phyloP scores from a whole-genome alignment of 1,284 basidiomycete genomes.

The Microbotryum intermedium region DNA sequence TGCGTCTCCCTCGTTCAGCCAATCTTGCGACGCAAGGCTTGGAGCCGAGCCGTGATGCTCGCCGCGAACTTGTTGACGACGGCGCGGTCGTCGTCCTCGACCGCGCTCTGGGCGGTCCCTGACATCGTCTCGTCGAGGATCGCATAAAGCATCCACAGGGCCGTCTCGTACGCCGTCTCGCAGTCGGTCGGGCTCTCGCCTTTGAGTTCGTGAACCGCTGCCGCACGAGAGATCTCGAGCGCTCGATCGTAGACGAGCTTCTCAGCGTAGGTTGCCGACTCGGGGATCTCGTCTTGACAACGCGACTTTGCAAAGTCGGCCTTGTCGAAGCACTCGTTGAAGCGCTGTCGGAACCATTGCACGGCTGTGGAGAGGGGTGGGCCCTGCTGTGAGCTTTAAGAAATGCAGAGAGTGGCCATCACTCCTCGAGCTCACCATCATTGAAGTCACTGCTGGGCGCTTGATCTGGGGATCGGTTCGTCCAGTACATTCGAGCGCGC shows the following conservation, averaged over 20 bases:
- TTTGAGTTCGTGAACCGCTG: constrained; percentile 80
- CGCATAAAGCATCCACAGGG: constrained; percentile 82
- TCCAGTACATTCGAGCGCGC: constrained; percentile 43
- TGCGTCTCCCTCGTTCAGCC: neutral
- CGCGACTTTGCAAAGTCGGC: constrained; percentile 48
- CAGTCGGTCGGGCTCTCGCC: constrained; percentile 68
- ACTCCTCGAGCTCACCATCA: constrained; percentile 44
- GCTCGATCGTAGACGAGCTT: constrained; percentile 50
- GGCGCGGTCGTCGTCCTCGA: constrained; percentile 68
- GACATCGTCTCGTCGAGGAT: constrained; percentile 80
- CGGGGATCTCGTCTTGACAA: constrained; percentile 44
- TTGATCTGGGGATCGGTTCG: constrained; percentile 34
- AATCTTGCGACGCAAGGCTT: constrained; percentile 23
- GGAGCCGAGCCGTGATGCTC: constrained; percentile 20
- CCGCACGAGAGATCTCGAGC: constrained; percentile 63
- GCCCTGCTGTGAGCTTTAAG: neutral
- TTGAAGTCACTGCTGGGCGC: constrained; percentile 46
- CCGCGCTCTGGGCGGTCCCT: constrained; percentile 70
- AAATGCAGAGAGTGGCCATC: constrained; percentile 7
- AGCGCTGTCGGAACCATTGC: constrained; percentile 49
- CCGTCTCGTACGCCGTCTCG: constrained; percentile 88
- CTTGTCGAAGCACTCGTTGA: constrained; percentile 52
- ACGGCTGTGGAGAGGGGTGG: constrained; percentile 39
- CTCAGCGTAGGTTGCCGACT: constrained; percentile 44
- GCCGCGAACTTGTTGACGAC: constrained; percentile 59